Conservation (phyloP, 169 alveolate species). For the Plasmodium cynomolgi region DNA sequence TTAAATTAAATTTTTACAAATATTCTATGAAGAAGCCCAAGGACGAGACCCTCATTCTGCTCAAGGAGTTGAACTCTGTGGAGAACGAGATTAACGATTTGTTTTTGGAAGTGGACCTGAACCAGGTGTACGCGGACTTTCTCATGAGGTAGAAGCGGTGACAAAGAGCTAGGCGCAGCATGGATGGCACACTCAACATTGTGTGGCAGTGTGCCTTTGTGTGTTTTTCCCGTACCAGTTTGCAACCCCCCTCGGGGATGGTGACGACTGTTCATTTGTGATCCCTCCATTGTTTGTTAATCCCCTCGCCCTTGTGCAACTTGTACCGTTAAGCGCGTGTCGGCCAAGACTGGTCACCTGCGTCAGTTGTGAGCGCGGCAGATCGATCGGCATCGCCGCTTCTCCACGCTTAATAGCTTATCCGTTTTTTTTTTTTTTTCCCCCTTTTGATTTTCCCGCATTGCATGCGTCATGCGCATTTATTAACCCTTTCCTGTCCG, state of each 20-base stretch:
- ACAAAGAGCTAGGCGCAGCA: not conserved
- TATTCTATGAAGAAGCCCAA: constrained; percentile 71
- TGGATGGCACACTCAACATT: too few species aligned
- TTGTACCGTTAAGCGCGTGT: not conserved
- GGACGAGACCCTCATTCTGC: constrained; percentile 60
- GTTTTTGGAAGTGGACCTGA: constrained; percentile 63
- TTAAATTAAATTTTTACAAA: constrained; percentile 70
- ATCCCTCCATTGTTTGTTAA: not conserved
- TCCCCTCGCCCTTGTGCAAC: not conserved
- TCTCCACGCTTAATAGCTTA: not conserved
- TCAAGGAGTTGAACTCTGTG: constrained; percentile 64
- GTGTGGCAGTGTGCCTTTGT: not conserved
- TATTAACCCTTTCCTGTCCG: not conserved
- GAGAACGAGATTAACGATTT: constrained; percentile 62
- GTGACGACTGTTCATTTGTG: not conserved
- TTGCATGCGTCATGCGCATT: not conserved
- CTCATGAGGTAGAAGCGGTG: not conserved
- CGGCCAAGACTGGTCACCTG: not conserved
- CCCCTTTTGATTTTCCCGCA: not conserved
- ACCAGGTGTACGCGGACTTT: constrained; percentile 34
- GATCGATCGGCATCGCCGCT: not conserved
- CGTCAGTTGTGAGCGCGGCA: not conserved
- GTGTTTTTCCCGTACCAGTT: not conserved
- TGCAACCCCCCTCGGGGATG: not conserved
- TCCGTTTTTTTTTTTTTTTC: not conserved